phyloP scores from a whole-genome alignment of 2,329 filamentous ascomycete species.

The Nothopassalora personata region DNA sequence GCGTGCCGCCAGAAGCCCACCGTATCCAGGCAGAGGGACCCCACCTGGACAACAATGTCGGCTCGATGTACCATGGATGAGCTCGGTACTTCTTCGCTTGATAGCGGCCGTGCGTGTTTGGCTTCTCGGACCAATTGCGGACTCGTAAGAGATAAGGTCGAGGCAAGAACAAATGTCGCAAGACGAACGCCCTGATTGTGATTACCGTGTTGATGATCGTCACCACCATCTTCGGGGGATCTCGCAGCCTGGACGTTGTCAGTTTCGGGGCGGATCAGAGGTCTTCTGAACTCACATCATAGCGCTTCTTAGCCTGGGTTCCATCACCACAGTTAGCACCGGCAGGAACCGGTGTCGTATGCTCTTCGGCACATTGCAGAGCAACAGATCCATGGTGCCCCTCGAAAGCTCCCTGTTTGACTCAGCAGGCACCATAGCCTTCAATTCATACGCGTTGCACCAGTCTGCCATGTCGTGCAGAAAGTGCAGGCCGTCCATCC shows the following conservation, averaged over 20 bases:
- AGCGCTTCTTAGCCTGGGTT: constrained; percentile 56
- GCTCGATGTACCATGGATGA: constrained; percentile 55
- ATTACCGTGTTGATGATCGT: constrained; percentile 46
- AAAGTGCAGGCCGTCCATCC: no score
- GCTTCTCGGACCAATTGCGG: constrained; percentile 39
- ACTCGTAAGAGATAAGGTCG: constrained; percentile 42
- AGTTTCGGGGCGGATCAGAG: background rate
- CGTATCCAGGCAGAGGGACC: constrained; percentile 51
- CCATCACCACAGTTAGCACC: constrained; percentile 52
- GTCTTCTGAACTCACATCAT: constrained; percentile 45
- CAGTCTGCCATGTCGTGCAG: no score
- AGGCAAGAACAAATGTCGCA: constrained; percentile 58
- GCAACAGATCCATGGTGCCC: no score
- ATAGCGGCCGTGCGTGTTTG: constrained; percentile 51
- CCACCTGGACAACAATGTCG: constrained; percentile 49
- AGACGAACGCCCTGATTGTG: constrained; percentile 47
- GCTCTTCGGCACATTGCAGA: no score
- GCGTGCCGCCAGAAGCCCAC: constrained; percentile 40
- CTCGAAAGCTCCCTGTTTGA: no score
- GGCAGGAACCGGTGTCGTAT: no score
- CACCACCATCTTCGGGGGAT: constrained; percentile 33
- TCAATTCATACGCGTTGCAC: no score
- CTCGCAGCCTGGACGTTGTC: constrained; percentile 20
- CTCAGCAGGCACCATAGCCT: no score
- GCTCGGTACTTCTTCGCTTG: constrained; percentile 51